Evolutionary conservation across 2,329 filamentous ascomycete species (phyloP).

Genomic region (Amesomyces nigricolor): DNA sequence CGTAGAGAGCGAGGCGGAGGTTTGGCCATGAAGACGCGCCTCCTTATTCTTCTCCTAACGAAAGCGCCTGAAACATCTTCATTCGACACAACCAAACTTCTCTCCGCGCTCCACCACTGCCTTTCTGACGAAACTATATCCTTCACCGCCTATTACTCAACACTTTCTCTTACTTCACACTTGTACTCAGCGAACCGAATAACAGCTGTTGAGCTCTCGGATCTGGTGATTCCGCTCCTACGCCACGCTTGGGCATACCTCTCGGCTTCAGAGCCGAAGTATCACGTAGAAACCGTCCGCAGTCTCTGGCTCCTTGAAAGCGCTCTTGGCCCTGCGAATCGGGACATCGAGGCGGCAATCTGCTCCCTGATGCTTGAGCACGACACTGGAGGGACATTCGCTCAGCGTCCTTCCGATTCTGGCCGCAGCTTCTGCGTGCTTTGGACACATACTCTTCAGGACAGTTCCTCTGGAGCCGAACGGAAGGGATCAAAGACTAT

Average conservation of each 20-base stretch:
- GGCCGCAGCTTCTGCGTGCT: conserved; percentile 67
- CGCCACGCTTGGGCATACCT: conserved; percentile 72
- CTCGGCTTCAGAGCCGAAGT: conserved; percentile 78
- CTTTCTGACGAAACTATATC: conserved; percentile 38
- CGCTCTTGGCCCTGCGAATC: conserved; percentile 58
- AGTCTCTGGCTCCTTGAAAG: conserved; percentile 81
- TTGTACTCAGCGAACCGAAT: conserved; percentile 52
- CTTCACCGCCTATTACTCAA: conserved; percentile 54
- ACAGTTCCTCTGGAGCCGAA: conserved; percentile 44
- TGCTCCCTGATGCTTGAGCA: conserved; percentile 59
- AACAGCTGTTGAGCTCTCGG: conserved; percentile 47
- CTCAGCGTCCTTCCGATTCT: conserved; percentile 49
- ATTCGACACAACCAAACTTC: conserved; percentile 44
- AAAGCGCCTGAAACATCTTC: conserved; percentile 44
- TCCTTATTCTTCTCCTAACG: conserved; percentile 53
- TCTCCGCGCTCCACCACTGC: conserved; percentile 47
- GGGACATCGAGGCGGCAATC: conserved; percentile 75
- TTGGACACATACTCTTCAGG: conserved; percentile 74
- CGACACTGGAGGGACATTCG: conserved; percentile 43
- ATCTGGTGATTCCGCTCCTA: conserved; percentile 63
- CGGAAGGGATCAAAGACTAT: conserved; percentile 45
- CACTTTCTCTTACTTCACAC: conserved; percentile 52
- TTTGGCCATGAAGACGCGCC: conserved; percentile 52
- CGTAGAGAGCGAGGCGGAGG: conserved; percentile 39
- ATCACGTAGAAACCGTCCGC: conserved; percentile 87